These are phyloP conservation scores for Musa schizocarpa DNA, from an alignment of 176 grass and related monocot genomes.

Conservation along the genomic window DNA sequence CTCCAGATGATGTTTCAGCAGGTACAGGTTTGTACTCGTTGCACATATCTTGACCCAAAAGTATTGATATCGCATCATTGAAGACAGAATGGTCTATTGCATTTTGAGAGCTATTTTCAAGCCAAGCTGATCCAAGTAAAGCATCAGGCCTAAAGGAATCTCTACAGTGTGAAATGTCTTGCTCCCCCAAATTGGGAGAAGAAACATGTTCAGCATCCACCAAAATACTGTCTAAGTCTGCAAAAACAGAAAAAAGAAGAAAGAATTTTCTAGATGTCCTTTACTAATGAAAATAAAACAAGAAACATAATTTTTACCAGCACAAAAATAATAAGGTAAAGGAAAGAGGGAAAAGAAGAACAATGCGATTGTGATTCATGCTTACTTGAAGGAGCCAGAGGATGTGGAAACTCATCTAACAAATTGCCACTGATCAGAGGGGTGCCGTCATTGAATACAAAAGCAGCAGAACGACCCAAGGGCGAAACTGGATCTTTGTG, in stretches of 20 bases:
- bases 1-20: background rate
- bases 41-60: background rate
- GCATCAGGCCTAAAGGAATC: constrained; percentile 8
- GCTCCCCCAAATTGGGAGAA: background rate
- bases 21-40: background rate
- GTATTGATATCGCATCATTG: background rate
- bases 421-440: background rate
- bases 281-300: background rate
- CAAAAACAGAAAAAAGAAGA: constrained; percentile 12
- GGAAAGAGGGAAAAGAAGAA: background rate
- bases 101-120: background rate
- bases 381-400: constrained; percentile 23
- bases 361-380: constrained; percentile 1
- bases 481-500: constrained; percentile 8
- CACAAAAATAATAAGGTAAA: background rate
- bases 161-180: background rate
- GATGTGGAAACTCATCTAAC: constrained; percentile 17
- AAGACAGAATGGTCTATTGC: constrained; percentile 4
- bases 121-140: constrained; percentile 9
- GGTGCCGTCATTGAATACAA: constrained; percentile 3
- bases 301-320: background rate
- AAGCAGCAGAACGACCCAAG: constrained; percentile 10
- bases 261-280: constrained; percentile 2
- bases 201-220: background rate
- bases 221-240: constrained; percentile 18